Evolutionary conservation across 148 eudicot species (phyloP).

Genomic region (Dianthus caryophyllus): DNA sequence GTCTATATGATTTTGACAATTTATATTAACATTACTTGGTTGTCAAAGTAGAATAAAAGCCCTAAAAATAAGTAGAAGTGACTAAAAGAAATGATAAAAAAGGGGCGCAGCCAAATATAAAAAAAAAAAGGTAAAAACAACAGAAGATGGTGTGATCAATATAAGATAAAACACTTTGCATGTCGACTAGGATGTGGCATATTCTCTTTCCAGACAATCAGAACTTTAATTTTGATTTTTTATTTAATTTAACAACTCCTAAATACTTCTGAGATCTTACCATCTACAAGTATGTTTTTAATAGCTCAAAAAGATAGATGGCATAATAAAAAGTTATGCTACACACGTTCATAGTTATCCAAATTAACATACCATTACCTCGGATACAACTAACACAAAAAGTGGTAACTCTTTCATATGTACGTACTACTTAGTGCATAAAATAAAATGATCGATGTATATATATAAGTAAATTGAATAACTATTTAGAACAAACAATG

Average conservation of each 20-base stretch:
- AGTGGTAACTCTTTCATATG: background rate
- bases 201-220: constrained; percentile 18
- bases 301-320: background rate
- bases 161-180: constrained; percentile 11
- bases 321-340: constrained; percentile 9
- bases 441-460: too few relatives aligned
- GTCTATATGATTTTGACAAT: too few relatives aligned
- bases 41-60: too few relatives aligned
- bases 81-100: background rate
- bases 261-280: constrained; percentile 7
- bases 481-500: too few relatives aligned
- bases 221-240: too few relatives aligned
- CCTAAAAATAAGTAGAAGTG: too few relatives aligned
- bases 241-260: too few relatives aligned
- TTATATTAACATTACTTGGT: too few relatives aligned
- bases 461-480: too few relatives aligned
- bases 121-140: background rate
- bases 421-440: too few relatives aligned
- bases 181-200: constrained; percentile 10
- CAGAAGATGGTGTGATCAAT: constrained; percentile 3
- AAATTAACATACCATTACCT: constrained; percentile 1
- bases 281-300: background rate
- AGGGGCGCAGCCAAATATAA: too few relatives aligned
- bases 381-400: background rate
- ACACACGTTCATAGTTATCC: constrained; percentile 17